Percentiles rank a stretch among this genome's conserved stretches.
These are phyloP conservation scores for Antitrichia curtipendula DNA, from an alignment of 225 moss, liverwort and hornwort species.

Conservation along the genomic window DNA sequence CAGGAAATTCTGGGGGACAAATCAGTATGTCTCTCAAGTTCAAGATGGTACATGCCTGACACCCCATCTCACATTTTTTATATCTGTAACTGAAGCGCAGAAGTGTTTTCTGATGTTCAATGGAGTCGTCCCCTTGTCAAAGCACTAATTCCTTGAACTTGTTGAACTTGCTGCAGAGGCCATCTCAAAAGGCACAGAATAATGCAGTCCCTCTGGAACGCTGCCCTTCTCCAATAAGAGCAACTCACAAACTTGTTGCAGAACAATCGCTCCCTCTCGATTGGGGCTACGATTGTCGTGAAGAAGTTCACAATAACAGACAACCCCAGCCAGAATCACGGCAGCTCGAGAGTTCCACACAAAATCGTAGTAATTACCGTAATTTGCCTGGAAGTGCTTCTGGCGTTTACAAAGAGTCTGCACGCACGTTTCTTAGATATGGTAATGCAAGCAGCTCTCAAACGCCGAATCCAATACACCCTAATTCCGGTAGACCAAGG, in stretches of 20 bases:
- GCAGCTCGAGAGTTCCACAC: not conserved
- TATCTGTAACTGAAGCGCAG: not conserved
- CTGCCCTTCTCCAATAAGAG: not conserved
- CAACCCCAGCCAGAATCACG: not conserved
- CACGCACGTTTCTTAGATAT: not conserved
- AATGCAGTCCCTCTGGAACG: not conserved
- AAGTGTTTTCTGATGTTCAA: not conserved
- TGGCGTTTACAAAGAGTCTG: not conserved
- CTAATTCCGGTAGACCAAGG: not conserved
- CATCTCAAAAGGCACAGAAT: not conserved
- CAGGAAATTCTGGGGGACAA: conserved; percentile 1
- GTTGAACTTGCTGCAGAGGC: not conserved
- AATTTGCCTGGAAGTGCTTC: not conserved
- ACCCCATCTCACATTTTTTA: not conserved
- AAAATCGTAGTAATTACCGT: not conserved
- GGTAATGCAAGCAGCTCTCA: not conserved
- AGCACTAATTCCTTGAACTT: not conserved
- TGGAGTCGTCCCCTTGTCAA: not conserved
- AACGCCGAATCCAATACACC: not conserved
- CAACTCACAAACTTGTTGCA: not conserved
- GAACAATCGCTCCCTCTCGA: not conserved
- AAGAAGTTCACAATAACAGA: not conserved
- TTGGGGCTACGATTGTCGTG: not conserved
- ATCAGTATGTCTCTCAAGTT: conserved; percentile 9
- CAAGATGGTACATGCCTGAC: not conserved